These are phyloP conservation scores for Lycium ferocissimum DNA, from an alignment of 257 asterid genomes.

Conservation along the genomic window DNA sequence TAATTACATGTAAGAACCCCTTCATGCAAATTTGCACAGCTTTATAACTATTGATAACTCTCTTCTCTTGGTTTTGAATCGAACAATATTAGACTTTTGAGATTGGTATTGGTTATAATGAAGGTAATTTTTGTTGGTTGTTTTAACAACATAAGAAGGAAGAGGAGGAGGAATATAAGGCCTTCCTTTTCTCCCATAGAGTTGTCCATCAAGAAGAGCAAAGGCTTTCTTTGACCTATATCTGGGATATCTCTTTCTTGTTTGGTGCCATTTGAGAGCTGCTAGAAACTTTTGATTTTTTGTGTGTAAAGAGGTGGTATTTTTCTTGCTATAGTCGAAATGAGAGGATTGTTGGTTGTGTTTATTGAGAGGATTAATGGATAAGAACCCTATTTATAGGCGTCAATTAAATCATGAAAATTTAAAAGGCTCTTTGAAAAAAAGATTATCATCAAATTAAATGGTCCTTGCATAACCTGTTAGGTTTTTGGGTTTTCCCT, in stretches of 20 bases:
- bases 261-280: not conserved
- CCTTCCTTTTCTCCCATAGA: not conserved
- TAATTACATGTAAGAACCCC: conserved; percentile 7
- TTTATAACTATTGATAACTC: conserved; percentile 16
- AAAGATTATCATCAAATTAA: not conserved
- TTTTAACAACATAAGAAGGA: not conserved
- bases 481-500: no score
- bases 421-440: not conserved
- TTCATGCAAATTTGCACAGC: not conserved
- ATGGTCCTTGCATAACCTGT: not conserved
- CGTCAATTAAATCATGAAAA: not conserved
- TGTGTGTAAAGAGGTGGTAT: not conserved
- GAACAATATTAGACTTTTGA: not conserved
- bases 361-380: not conserved
- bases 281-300: not conserved
- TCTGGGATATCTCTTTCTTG: not conserved
- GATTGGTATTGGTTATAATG: not conserved
- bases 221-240: conserved; percentile 23
- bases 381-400: not conserved
- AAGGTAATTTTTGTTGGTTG: not conserved
- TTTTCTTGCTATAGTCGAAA: not conserved
- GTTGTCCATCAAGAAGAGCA: conserved; percentile 13
- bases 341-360: conserved; percentile 7
- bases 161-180: not conserved
- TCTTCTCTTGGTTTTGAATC: not conserved